phyloP scores from a whole-genome alignment of 306 rosid species.

The Hippophae rhamnoides region DNA sequence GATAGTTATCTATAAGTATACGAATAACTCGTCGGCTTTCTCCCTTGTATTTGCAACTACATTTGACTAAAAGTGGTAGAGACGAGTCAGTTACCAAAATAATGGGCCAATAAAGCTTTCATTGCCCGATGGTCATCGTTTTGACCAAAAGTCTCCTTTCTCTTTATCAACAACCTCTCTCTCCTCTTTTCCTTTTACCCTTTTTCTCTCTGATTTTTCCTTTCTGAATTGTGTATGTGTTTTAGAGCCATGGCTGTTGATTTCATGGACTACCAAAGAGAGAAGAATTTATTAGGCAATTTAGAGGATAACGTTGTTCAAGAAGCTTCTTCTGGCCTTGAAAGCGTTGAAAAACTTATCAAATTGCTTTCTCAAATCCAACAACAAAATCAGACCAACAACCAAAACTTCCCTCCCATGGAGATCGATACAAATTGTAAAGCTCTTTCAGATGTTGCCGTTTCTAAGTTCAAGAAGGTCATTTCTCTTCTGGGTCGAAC shows the following conservation, averaged over 20 bases:
- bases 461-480: slow-evolving; percentile 53
- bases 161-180: neutral
- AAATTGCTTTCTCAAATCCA: slow-evolving; percentile 34
- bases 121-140: slow-evolving; percentile 7
- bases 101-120: too few relatives aligned
- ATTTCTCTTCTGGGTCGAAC: slow-evolving; percentile 47
- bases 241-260: slow-evolving; percentile 22
- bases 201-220: slow-evolving; percentile 7
- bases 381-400: slow-evolving; percentile 1
- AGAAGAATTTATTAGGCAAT: slow-evolving; percentile 15
- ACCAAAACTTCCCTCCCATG: slow-evolving; percentile 5
- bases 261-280: slow-evolving; percentile 17
- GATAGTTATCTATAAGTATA: too few relatives aligned
- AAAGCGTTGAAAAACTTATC: slow-evolving; percentile 57
- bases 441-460: slow-evolving; percentile 46
- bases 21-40: too few relatives aligned
- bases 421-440: slow-evolving; percentile 15
- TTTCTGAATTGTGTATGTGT: neutral
- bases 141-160: slow-evolving; percentile 17
- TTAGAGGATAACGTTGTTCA: slow-evolving; percentile 31
- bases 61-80: neutral
- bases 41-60: too few relatives aligned
- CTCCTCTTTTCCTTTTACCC: neutral
- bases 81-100: too few relatives aligned
- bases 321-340: slow-evolving; percentile 67